Base-by-base conservation (phyloP, 139 green algal genomes). In the Yamagishiella unicocca region DNA sequence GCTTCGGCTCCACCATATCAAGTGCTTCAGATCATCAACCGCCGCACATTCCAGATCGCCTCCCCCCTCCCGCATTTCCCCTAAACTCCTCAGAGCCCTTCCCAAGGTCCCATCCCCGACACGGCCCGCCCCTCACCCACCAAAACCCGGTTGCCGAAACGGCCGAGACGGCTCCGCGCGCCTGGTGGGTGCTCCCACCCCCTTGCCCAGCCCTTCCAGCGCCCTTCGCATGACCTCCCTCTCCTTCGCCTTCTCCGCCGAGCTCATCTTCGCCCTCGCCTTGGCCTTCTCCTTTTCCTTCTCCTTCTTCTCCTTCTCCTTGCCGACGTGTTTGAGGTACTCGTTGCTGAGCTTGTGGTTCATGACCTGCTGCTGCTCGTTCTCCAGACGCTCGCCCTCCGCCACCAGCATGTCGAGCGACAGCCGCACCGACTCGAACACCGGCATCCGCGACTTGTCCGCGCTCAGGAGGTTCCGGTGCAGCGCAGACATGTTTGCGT, bases 361-460 rank as follows among this genome's bases (percentile, higher is more conserved):
- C 10, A 90, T 94, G 31, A 82, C 80, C 62, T 67, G 37, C 87
- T 92, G 75, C 89, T 94, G 90, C 90, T 95, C 89, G 0, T 29
- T n/a, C 81, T 93, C 92, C 70, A 95, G 87, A 21, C 92, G 70
- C 46, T 87, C 54, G 17, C 94, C 94, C 87, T 96, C 92, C 22
- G 37, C 53, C 71, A 96, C 58, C 50, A 97, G 84, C 79, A 91
- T 89, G 29, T 91, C 68, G 27, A 95, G 75, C 2, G 71, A 95
- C 12, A 96, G 81, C 0, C 90, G 35, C 62, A 95, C 81, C 0
- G 95, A 91, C 84, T 96, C 89, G 88, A 96, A 96, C 40, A 83
- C 38, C 0, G 95, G 94, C 53, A 96, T 53, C 21, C 54, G 50
- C 25, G 89, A 55, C 83, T 94, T 38, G 17, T 27, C 6, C 4